A percentile compares a stretch with the other conserved stretches of the same genome.
These are phyloP conservation scores for Aspergillus indologenus DNA, from an alignment of 495 filamentous ascomycete genomes.

Conservation along the genomic window DNA sequence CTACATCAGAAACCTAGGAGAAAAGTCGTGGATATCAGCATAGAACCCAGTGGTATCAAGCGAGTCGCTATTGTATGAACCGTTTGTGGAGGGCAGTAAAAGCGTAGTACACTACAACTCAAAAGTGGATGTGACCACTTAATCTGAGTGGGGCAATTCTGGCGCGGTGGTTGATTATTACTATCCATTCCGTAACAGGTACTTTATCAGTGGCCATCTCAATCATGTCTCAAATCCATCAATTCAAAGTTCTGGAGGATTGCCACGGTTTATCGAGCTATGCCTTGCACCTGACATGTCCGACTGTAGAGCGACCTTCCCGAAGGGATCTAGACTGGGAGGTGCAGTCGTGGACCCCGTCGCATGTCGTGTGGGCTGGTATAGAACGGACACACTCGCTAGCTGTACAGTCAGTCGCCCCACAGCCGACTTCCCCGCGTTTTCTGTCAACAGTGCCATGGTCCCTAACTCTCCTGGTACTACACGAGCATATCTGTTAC, in stretches of 20 bases:
- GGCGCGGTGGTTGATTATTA: not conserved
- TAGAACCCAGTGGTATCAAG: too few relatives aligned
- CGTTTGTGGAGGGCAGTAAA: not conserved
- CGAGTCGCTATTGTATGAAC: not conserved
- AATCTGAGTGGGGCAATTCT: not conserved
- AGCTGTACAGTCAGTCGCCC: not conserved
- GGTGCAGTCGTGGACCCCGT: not conserved
- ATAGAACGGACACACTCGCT: not conserved
- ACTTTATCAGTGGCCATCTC: not conserved
- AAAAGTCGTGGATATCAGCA: too few relatives aligned
- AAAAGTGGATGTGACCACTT: not conserved
- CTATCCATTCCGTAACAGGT: not conserved
- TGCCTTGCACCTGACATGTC: not conserved
- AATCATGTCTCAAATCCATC: not conserved
- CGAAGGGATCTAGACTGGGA: not conserved
- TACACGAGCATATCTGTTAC: not conserved
- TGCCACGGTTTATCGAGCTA: not conserved
- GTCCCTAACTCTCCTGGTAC: too few relatives aligned
- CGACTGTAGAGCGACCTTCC: too few relatives aligned
- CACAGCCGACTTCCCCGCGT: not conserved
- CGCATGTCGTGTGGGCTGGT: not conserved
- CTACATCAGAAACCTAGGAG: too few relatives aligned
- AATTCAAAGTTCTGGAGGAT: not conserved
- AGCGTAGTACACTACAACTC: too few relatives aligned
- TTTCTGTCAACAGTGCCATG: not conserved